phyloP scores from a whole-genome alignment of 2,329 filamentous ascomycete species.

The Ilyonectria sp. region DNA sequence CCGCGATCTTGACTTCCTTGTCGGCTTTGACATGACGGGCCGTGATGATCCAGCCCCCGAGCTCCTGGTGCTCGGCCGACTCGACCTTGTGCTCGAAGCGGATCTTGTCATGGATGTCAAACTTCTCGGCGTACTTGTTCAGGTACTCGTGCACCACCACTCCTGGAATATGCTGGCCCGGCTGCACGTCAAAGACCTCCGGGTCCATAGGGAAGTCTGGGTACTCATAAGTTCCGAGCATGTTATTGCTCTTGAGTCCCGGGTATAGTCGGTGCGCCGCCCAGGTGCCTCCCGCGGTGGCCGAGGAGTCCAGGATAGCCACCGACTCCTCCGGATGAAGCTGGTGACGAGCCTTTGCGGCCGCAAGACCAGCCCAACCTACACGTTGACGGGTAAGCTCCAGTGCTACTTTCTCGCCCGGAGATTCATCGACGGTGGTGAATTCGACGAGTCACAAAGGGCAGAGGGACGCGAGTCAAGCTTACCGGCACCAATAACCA shows the following conservation, averaged over 20 bases:
- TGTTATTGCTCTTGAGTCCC: slow-evolving; percentile 81
- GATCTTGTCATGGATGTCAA: slow-evolving; percentile 58
- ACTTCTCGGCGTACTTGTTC: slow-evolving; percentile 59
- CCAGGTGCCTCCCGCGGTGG: slow-evolving; percentile 79
- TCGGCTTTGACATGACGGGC: slow-evolving; percentile 30
- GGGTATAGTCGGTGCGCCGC: slow-evolving; percentile 76
- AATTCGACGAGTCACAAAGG: neutral
- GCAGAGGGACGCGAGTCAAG: slow-evolving; percentile 5
- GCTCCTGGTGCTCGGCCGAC: slow-evolving; percentile 58
- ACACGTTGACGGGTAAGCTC: slow-evolving; percentile 9
- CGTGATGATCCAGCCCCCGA: slow-evolving; percentile 58
- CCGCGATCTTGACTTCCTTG: slow-evolving; percentile 50
- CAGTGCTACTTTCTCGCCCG: neutral
- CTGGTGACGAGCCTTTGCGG: slow-evolving; percentile 73
- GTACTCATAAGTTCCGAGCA: slow-evolving; percentile 81
- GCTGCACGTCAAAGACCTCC: slow-evolving; percentile 64
- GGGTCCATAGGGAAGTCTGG: slow-evolving; percentile 80
- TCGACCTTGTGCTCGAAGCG: slow-evolving; percentile 58
- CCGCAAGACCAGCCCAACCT: slow-evolving; percentile 68
- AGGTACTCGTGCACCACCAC: slow-evolving; percentile 64
- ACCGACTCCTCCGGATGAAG: slow-evolving; percentile 71
- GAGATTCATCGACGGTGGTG: neutral
- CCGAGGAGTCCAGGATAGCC: slow-evolving; percentile 70
- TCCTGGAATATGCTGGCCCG: slow-evolving; percentile 64
- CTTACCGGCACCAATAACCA: slow-evolving; percentile 69